Percentiles rank a stretch among this genome's conserved stretches.
These are phyloP conservation scores for Arachis stenosperma DNA, from an alignment of 306 rosid species.

Conservation along the genomic window DNA sequence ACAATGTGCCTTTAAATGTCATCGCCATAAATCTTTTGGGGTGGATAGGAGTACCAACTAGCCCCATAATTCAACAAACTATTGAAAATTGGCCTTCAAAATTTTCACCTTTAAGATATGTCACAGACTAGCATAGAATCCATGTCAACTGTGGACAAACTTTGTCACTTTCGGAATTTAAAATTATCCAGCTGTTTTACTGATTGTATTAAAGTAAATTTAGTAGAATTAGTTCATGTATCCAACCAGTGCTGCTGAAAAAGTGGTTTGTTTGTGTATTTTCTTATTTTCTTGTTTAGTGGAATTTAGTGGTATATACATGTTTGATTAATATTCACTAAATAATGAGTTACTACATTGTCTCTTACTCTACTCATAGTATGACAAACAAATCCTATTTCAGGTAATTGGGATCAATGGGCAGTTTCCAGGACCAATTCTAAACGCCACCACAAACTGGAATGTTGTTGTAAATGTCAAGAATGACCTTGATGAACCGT, in stretches of 20 bases:
- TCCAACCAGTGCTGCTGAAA: not conserved
- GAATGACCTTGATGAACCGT: conserved; percentile 88
- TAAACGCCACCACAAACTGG: conserved; percentile 93
- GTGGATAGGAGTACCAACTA: too few species aligned
- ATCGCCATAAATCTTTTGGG: not conserved
- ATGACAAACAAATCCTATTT: conserved; percentile 30
- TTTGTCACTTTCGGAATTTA: too few species aligned
- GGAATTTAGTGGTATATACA: not conserved
- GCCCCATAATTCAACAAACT: too few species aligned
- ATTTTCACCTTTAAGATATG: too few species aligned
- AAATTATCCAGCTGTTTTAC: too few species aligned
- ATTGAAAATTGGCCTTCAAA: too few species aligned
- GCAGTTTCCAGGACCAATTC: conserved; percentile 79
- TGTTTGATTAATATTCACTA: conserved; percentile 3
- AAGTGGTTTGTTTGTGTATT: not conserved
- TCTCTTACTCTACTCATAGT: conserved; percentile 6
- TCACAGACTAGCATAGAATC: too few species aligned
- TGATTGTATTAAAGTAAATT: too few species aligned
- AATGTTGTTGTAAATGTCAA: conserved; percentile 85
- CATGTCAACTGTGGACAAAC: too few species aligned
- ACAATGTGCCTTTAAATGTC: not conserved
- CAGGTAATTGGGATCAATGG: conserved; percentile 88
- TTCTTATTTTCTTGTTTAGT: not conserved
- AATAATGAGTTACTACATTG: conserved; percentile 1
- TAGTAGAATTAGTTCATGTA: too few species aligned